These are phyloP conservation scores for Lactarius sp. DNA, from an alignment of 768 basidiomycete genomes.

Conservation along the genomic window DNA sequence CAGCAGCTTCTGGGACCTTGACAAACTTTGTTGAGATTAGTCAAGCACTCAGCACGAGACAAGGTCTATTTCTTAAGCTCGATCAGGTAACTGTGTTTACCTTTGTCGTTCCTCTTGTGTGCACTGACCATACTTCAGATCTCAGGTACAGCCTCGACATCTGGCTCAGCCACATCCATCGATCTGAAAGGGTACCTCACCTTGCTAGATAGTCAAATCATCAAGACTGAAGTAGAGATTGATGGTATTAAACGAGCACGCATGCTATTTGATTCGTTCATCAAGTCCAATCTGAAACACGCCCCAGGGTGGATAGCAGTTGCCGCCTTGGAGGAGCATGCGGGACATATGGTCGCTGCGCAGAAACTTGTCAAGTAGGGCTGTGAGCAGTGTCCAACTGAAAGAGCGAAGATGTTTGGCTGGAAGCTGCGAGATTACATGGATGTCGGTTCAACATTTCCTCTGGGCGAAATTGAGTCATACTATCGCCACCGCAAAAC, in stretches of 20 bases:
- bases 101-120: not conserved
- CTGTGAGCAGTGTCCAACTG: constrained; percentile 86
- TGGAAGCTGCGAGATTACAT: constrained; percentile 94
- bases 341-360: constrained; percentile 93
- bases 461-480: constrained; percentile 7
- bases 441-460: constrained; percentile 41
- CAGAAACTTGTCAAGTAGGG: constrained; percentile 90
- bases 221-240: constrained; percentile 94
- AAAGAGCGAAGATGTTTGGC: constrained; percentile 97
- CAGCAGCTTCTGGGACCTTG: constrained; percentile 71
- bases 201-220: constrained; percentile 79
- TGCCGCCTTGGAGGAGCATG: constrained; percentile 68
- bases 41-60: constrained; percentile 91
- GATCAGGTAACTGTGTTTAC: constrained; percentile 61
- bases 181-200: constrained; percentile 99
- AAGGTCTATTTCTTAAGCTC: constrained; percentile 85
- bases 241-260: constrained; percentile 98
- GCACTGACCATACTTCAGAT: constrained; percentile 38
- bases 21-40: constrained; percentile 97
- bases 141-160: constrained; percentile 62
- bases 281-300: constrained; percentile 98
- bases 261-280: constrained; percentile 92
- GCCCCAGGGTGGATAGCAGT: constrained; percentile 95
- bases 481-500: constrained; percentile 52
- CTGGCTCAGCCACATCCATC: constrained; percentile 79